Evolutionary conservation across 352 stramenopile species (phyloP).

Genomic region (Phytophthora idaei): DNA sequence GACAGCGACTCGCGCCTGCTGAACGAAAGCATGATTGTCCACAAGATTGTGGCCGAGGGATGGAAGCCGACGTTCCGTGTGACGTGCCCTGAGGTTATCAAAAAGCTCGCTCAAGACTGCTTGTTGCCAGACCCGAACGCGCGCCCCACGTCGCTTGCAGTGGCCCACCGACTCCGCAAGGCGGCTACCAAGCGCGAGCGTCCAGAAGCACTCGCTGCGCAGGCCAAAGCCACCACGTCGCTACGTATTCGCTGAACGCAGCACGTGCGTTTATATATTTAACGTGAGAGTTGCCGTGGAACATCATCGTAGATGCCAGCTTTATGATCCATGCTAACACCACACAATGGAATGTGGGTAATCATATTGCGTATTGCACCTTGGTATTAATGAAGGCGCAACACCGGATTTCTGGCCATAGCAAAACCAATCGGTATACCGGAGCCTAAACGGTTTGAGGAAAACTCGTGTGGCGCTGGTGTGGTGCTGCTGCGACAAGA

Average conservation of each 20-base stretch:
- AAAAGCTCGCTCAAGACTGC: conserved; percentile 54
- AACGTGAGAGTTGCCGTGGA: conserved; percentile 5
- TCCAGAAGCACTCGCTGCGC: conserved; percentile 32
- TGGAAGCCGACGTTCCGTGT: conserved; percentile 58
- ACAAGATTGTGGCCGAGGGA: conserved; percentile 53
- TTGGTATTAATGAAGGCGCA: too few relatives aligned
- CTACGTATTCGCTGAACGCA: conserved; percentile 31
- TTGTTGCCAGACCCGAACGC: conserved; percentile 41
- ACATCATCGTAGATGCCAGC: not conserved
- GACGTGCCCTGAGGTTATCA: conserved; percentile 49
- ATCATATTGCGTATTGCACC: too few relatives aligned
- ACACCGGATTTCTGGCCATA: too few relatives aligned
- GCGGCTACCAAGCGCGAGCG: conserved; percentile 40
- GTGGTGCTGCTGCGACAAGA: not conserved
- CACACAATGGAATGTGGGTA: not conserved
- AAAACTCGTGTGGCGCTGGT: not conserved
- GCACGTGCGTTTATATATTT: conserved; percentile 11
- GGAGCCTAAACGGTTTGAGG: not conserved
- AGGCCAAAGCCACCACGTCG: conserved; percentile 34
- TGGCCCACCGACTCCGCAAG: conserved; percentile 54
- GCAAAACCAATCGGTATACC: not conserved
- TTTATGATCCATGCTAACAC: not conserved
- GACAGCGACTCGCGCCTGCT: conserved; percentile 18
- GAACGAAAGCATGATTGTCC: conserved; percentile 52
- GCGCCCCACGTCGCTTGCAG: conserved; percentile 50